Evolutionary conservation across 2,329 filamentous ascomycete genomes (phyloP), one percentile per base, ranked within the genome.

Genomic region (Talaromyces sp.): DNA sequence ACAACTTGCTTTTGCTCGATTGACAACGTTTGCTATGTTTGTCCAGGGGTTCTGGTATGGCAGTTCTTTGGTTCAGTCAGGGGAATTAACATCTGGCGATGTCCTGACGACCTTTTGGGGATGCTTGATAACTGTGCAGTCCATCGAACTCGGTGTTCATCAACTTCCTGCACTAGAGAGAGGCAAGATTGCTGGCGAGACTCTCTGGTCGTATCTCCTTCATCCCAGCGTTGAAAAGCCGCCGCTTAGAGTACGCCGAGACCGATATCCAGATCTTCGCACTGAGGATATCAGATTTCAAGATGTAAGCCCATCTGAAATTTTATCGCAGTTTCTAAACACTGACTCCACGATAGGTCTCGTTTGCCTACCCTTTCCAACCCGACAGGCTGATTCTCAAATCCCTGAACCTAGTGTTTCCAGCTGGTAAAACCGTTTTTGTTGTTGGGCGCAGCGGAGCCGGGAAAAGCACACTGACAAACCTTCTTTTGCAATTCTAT

Each of bases 11-110:
- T 84, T 89, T 54, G 82, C 90, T 56, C 87, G 88, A 53, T 84
- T 96, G 65, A 86, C 92, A 78, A 86, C 89, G 31, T 83, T 91
- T 3, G 81, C 81, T 1, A 86, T 97, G 71, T 97, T 98, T 65
- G 88, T 96, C 0, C 84, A 92, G 60, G 93, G 92, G 0, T 97
- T 98, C 69, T 96, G 90, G 85, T 96, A 93, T 67, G 93, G 92
- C 0, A 84, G 88, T 29, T 78, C 84, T 1, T 81, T 96, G 1
- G 86, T 95, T 10, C 78, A 81, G 10, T 75, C 82, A 1, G 86
- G 85, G 1, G 72, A 80, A 0, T 76, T 85, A 13, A 80, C 78
- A 11, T 78, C 90, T 0, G 89, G 88, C 0, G 80, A 88, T 59
- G 84, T 96, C 3, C 74, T 97, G 51, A 95, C 90, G 0, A 89